Evolutionary conservation across 2,329 filamentous ascomycete genomes (phyloP).

Genomic region (Juglanconis sp.): DNA sequence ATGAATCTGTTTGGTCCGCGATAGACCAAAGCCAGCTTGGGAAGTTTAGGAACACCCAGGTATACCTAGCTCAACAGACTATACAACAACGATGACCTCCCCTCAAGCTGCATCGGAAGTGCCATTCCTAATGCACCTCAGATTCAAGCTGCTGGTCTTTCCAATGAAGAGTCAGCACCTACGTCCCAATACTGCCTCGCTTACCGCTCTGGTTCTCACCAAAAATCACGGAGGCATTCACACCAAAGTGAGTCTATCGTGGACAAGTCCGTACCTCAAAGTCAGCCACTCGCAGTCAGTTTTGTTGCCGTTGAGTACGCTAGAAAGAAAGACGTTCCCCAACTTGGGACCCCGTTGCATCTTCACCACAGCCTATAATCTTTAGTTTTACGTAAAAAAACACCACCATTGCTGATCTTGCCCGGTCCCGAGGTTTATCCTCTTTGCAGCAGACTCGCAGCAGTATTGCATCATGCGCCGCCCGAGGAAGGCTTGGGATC

Average conservation of each 20-base stretch:
- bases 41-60: background rate
- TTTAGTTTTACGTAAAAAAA: background rate
- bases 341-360: background rate
- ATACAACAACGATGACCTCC: no score
- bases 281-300: background rate
- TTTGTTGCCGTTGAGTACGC: background rate
- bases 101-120: no score
- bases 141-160: background rate
- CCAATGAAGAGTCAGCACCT: background rate
- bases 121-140: no score
- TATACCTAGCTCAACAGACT: background rate
- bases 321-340: background rate
- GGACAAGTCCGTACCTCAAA: background rate
- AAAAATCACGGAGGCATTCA: background rate
- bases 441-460: background rate
- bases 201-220: background rate
- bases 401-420: background rate
- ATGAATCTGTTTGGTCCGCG: background rate
- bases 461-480: background rate
- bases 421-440: background rate
- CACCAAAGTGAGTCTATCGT: background rate
- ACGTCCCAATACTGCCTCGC: background rate
- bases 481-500: background rate
- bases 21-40: no score
- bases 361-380: background rate